A percentile compares a stretch with the other conserved stretches of the same genome.
Evolutionary conservation across 2,329 filamentous ascomycete genomes (phyloP).

Genomic region (Daldinia eschscholtzii): DNA sequence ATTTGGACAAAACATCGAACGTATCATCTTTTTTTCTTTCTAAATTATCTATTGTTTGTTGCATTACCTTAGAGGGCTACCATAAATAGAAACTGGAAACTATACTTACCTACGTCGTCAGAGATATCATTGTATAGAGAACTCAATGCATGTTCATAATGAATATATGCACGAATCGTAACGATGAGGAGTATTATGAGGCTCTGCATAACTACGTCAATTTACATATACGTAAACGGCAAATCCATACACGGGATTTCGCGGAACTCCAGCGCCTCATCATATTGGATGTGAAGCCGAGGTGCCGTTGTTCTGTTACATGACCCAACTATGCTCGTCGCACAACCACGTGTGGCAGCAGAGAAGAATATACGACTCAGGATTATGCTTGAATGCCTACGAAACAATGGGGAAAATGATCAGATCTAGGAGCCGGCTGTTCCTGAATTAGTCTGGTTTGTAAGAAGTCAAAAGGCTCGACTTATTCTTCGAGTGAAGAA

Average conservation of each 20-base stretch:
- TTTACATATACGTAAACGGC: neutral
- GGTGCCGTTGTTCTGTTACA: constrained; percentile 20
- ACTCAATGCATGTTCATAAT: neutral
- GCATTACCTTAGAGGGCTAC: neutral
- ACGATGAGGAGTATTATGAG: constrained; percentile 15
- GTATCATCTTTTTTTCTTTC: neutral
- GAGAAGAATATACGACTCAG: constrained; percentile 14
- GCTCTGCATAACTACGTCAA: constrained; percentile 26
- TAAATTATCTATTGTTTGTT: neutral
- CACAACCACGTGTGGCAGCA: constrained; percentile 26
- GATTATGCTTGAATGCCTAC: constrained; percentile 10
- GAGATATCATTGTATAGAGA: neutral
- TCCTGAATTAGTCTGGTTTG: constrained; percentile 23
- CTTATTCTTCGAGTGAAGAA: constrained; percentile 31
- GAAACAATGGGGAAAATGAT: constrained; percentile 12
- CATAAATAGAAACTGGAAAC: neutral
- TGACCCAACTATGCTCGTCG: constrained; percentile 21
- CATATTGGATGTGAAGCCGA: constrained; percentile 21
- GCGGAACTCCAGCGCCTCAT: constrained; percentile 13
- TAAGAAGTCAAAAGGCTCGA: constrained; percentile 12
- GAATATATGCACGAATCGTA: neutral
- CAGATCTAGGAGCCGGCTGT: constrained; percentile 20
- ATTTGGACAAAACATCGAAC: neutral
- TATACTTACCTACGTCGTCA: neutral
- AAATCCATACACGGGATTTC: constrained; percentile 8